A percentile compares a stretch with the other conserved stretches of the same genome.
Conservation (phyloP, 2,329 filamentous ascomycete genomes). For the Gaeumannomyces tritici region DNA sequence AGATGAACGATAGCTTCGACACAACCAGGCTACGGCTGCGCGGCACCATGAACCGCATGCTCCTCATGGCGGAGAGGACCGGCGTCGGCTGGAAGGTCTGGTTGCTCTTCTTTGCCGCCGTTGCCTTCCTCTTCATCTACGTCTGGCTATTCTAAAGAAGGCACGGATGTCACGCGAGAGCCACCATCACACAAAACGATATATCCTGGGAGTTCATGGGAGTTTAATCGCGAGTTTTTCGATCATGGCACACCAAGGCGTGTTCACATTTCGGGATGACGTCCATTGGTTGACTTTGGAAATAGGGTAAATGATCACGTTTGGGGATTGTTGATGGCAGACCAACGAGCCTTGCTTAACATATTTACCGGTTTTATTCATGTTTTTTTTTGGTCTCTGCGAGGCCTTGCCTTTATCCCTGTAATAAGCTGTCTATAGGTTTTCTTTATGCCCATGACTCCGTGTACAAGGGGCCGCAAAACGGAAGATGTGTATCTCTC, state of each 20-base stretch:
- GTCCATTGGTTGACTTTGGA: not conserved
- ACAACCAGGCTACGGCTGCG: conserved; percentile 68
- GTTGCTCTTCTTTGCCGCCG: conserved; percentile 78
- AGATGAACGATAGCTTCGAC: conserved; percentile 95
- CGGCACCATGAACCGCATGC: conserved; percentile 95
- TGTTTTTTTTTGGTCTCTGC: not conserved
- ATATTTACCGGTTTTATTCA: not conserved
- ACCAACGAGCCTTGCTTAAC: not conserved
- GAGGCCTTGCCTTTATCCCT: not conserved
- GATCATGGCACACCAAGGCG: not conserved
- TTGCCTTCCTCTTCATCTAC: conserved; percentile 77
- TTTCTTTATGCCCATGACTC: not conserved
- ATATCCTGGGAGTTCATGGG: not conserved
- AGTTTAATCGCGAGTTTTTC: not conserved
- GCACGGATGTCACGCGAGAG: not conserved
- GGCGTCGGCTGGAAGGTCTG: conserved; percentile 96
- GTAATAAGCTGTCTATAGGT: not conserved
- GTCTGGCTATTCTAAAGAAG: conserved; percentile 71
- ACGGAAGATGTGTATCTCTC: not conserved
- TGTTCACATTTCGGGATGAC: not conserved
- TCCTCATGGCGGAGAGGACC: conserved; percentile 87
- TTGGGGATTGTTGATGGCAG: not conserved
- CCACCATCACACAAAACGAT: not conserved
- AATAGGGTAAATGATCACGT: not conserved
- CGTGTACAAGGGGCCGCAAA: not conserved